These are phyloP conservation scores for Friedmanniomyces endolithicus DNA, from an alignment of 495 filamentous ascomycete genomes.

Conservation along the genomic window DNA sequence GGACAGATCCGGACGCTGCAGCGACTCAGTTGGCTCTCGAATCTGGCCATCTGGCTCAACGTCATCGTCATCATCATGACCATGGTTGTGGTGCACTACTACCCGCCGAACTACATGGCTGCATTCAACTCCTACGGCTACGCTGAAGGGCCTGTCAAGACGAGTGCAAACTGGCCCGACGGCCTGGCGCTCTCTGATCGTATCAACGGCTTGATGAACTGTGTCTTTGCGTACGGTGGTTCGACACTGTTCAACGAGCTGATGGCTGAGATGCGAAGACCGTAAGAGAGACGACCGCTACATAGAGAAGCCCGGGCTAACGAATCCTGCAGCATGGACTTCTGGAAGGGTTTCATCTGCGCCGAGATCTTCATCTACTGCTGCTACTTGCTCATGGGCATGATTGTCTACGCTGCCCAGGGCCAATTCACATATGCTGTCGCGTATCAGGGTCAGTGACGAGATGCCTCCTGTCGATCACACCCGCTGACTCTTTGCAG, in stretches of 20 bases:
- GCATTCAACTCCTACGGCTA: not conserved
- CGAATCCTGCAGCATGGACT: conserved; percentile 3
- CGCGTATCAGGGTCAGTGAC: conserved; percentile 9
- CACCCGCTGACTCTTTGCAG: not conserved
- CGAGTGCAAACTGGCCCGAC: conserved; percentile 1
- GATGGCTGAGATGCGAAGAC: conserved; percentile 19
- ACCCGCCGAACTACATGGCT: conserved; percentile 10
- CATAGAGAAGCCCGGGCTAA: too few relatives aligned
- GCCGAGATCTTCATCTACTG: conserved; percentile 19
- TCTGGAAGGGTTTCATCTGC: conserved; percentile 19
- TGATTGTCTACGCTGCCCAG: conserved; percentile 17
- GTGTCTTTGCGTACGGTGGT: conserved; percentile 18
- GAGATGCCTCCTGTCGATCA: not conserved
- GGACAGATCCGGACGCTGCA: conserved; percentile 42
- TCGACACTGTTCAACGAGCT: conserved; percentile 20
- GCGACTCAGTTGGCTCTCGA: conserved; percentile 45
- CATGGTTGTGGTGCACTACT: conserved; percentile 5
- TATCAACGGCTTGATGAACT: conserved; percentile 13
- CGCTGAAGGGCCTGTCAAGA: not conserved
- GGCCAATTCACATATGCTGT: conserved; percentile 12
- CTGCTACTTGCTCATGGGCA: conserved; percentile 16
- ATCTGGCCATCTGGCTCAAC: conserved; percentile 46
- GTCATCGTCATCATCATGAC: conserved; percentile 37
- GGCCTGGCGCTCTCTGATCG: not conserved
- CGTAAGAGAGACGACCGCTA: not conserved